Percentiles rank a stretch among this genome's conserved stretches.
Evolutionary conservation across 2,329 filamentous ascomycete species (phyloP).

Genomic region (Paecilomyces fulvus): DNA sequence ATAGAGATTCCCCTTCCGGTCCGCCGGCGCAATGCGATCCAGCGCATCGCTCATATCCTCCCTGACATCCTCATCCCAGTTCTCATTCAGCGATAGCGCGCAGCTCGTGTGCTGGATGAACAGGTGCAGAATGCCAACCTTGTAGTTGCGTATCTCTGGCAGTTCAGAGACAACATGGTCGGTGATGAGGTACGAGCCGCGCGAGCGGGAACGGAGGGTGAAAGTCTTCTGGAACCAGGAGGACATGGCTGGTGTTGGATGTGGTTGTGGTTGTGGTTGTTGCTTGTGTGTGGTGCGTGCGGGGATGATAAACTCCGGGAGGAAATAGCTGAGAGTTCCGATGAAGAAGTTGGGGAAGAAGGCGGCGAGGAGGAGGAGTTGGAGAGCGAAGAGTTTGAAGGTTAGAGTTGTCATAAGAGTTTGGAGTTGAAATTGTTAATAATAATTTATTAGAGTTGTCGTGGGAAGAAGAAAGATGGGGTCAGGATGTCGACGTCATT

Average conservation of each 20-base stretch:
- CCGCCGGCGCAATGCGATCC: slow-evolving; percentile 80
- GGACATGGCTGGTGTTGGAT: slow-evolving; percentile 27
- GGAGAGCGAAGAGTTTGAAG: slow-evolving; percentile 3
- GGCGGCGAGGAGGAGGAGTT: slow-evolving; percentile 38
- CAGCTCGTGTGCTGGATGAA: slow-evolving; percentile 96
- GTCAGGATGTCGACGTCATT: slow-evolving; percentile 8
- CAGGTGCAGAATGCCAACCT: slow-evolving; percentile 75
- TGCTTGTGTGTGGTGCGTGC: slow-evolving; percentile 15
- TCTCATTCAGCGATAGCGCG: slow-evolving; percentile 87
- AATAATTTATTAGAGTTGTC: not conserved
- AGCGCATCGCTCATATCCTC: slow-evolving; percentile 90
- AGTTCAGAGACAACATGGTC: slow-evolving; percentile 61
- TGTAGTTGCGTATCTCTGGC: slow-evolving; percentile 75
- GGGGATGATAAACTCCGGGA: slow-evolving; percentile 21
- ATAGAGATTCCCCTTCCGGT: slow-evolving; percentile 68
- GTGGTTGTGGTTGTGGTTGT: slow-evolving; percentile 1
- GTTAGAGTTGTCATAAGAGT: not conserved
- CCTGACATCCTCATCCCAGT: slow-evolving; percentile 77
- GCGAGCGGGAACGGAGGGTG: slow-evolving; percentile 63
- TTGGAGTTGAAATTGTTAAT: not conserved
- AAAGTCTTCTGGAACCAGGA: slow-evolving; percentile 81
- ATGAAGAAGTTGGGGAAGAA: slow-evolving; percentile 42
- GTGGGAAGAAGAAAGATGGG: not conserved
- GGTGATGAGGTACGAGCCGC: slow-evolving; percentile 86
- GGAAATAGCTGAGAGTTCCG: slow-evolving; percentile 8